Evolutionary conservation across 78 protist genomes (phyloP), one percentile per base, ranked within the genome.

Genomic region (Dictyostelium citrinum): DNA sequence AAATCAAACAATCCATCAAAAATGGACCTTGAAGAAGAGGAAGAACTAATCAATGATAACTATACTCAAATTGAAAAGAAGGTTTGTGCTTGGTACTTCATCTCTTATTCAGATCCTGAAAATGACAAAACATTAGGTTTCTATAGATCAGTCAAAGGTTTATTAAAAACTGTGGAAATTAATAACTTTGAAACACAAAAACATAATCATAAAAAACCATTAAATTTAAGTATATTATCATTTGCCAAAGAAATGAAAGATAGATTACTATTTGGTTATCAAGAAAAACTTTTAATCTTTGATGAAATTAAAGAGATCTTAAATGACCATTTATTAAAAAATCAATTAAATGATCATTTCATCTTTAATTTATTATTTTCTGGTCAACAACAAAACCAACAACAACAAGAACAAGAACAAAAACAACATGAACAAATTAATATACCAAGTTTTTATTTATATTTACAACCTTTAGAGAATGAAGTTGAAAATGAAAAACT

Each of bases 31-130:
- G 64, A 55, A 55, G 64, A 55, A 6, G 37, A 27, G 4, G 79
- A 72, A 37, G 79, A 72, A 37, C 5, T 72, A 12, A 31, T 72
- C 11, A 72, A 72, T 20, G 41, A 72, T 7, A 37, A 37, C 37
- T 72, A 72, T 20, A 39, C 81, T 17, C 81, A 58, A 49, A 67
- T 88, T 41, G 71, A 88, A 29, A 58, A 68, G 35, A 88, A 88
- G 22, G 58, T 88, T 3, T 45, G 64, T 27, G 93, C 93, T n/a
- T 88, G 93, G 93, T 78, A 88, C 45, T 45, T 11, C 20, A 83
- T 67, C 6, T n/a, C 81, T 4, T 78, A 88, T 35, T 20, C 67
- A 0, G 93, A 88, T 76, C 31, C 11, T 1, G 33, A 29, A 16
- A 22, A 24, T 17, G 71, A 85, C 22, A 37, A 27, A 3, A 43